These are phyloP conservation scores for Theobroma cacao DNA, from an alignment of 345 rosid genomes.

Conservation along the genomic window DNA sequence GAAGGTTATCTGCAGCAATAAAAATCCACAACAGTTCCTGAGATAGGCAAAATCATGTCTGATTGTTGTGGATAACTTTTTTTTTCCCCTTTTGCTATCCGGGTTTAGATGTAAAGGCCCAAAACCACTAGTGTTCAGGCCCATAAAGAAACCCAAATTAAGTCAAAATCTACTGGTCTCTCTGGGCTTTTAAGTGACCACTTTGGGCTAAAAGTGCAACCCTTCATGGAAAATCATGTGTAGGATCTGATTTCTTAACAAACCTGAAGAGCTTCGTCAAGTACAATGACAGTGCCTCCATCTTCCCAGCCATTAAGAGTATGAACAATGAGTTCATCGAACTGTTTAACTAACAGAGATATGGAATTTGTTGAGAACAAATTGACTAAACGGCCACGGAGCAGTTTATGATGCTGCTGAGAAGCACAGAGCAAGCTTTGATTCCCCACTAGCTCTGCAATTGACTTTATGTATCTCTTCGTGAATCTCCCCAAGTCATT, in stretches of 20 bases:
- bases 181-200: no score
- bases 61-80: background rate
- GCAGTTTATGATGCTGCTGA: slow-evolving; percentile 58
- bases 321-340: slow-evolving; percentile 45
- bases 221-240: background rate
- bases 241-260: background rate
- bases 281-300: slow-evolving; percentile 46
- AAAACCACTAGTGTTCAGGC: no score
- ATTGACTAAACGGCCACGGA: slow-evolving; percentile 49
- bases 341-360: slow-evolving; percentile 41
- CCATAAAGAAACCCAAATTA: no score
- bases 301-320: slow-evolving; percentile 51
- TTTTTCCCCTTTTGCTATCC: background rate
- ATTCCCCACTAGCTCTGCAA: slow-evolving; percentile 60
- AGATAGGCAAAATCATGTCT: background rate
- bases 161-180: no score
- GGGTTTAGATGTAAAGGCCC: no score
- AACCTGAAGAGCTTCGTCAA: slow-evolving; percentile 57
- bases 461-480: slow-evolving; percentile 68
- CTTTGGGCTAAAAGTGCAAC: background rate
- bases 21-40: no score
- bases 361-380: slow-evolving; percentile 56
- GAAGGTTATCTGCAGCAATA: slow-evolving; percentile 55
- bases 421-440: slow-evolving; percentile 73
- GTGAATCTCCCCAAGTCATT: slow-evolving; percentile 58